Evolutionary conservation across 208 protist genomes (phyloP).

Genomic region (Leishmania tarentolae): DNA sequence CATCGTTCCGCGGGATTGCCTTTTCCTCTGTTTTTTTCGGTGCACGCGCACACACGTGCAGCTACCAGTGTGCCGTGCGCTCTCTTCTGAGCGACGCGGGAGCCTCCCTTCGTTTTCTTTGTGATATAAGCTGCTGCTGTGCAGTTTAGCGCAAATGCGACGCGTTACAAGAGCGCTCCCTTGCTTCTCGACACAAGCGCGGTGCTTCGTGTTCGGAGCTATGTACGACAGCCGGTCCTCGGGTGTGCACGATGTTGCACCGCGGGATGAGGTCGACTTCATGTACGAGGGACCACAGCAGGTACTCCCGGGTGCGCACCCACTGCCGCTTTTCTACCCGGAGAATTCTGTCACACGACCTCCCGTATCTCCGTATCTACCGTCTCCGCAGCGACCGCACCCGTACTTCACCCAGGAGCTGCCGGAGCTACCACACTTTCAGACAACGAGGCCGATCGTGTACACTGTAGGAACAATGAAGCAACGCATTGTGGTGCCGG

Average conservation of each 20-base stretch:
- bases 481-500: constrained; percentile 84
- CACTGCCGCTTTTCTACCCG: constrained; percentile 75
- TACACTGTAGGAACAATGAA: constrained; percentile 89
- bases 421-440: constrained; percentile 85
- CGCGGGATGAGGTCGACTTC: constrained; percentile 81
- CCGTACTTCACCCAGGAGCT: constrained; percentile 88
- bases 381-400: constrained; percentile 83
- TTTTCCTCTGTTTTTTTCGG: neutral
- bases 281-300: constrained; percentile 70
- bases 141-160: constrained; percentile 3
- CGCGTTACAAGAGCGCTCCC: constrained; percentile 1
- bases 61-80: neutral
- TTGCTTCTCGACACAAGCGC: neutral
- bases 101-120: neutral
- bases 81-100: neutral
- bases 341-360: constrained; percentile 81
- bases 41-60: neutral
- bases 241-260: constrained; percentile 83
- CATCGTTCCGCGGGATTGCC: neutral
- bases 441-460: constrained; percentile 73
- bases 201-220: constrained; percentile 54
- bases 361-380: constrained; percentile 83
- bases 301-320: constrained; percentile 80
- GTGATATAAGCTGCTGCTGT: neutral
- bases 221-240: constrained; percentile 78